Conservation (phyloP, 208 protist species). For the Crithidia acanthocephali region DNA sequence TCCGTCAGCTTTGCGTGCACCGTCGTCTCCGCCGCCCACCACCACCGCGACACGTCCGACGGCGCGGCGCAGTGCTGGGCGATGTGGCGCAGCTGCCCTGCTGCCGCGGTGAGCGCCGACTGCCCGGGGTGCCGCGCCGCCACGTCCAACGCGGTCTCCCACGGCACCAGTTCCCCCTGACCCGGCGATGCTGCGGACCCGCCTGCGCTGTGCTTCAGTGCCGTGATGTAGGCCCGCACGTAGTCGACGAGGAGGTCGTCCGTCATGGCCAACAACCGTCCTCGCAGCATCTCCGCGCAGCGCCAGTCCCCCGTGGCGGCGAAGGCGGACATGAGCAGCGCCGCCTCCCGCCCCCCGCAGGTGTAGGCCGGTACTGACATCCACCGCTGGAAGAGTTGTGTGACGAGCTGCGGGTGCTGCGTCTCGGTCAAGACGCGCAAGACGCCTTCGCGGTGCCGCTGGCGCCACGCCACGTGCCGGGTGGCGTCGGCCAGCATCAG, state of each 20-base stretch:
- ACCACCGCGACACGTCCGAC: slow-evolving; percentile 13
- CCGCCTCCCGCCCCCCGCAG: slow-evolving; percentile 16
- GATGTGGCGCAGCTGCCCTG: slow-evolving; percentile 8
- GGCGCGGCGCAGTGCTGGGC: slow-evolving; percentile 2
- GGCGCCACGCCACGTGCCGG: slow-evolving; percentile 22
- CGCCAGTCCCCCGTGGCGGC: slow-evolving; percentile 29
- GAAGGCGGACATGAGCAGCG: slow-evolving; percentile 29
- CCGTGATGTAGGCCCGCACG: slow-evolving; percentile 19
- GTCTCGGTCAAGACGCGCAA: slow-evolving; percentile 17
- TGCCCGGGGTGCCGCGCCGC: background rate
- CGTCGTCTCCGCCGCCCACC: slow-evolving; percentile 23
- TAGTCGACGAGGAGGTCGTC: slow-evolving; percentile 18
- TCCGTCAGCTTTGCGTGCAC: slow-evolving; percentile 23
- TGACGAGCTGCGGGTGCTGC: slow-evolving; percentile 1
- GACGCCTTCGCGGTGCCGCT: slow-evolving; percentile 25
- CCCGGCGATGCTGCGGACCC: too few species aligned
- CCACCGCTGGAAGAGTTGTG: slow-evolving; percentile 25
- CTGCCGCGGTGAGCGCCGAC: slow-evolving; percentile 7
- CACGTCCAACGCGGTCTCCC: slow-evolving; percentile 29
- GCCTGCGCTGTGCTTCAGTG: slow-evolving; percentile 3
- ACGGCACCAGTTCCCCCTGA: slow-evolving; percentile 13
- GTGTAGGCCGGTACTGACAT: background rate
- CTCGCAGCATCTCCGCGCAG: slow-evolving; percentile 25
- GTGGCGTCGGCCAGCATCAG: slow-evolving; percentile 39
- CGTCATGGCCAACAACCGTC: background rate